Evolutionary conservation across 495 filamentous ascomycete genomes (phyloP).

Genomic region (Cetradonia linearis): DNA sequence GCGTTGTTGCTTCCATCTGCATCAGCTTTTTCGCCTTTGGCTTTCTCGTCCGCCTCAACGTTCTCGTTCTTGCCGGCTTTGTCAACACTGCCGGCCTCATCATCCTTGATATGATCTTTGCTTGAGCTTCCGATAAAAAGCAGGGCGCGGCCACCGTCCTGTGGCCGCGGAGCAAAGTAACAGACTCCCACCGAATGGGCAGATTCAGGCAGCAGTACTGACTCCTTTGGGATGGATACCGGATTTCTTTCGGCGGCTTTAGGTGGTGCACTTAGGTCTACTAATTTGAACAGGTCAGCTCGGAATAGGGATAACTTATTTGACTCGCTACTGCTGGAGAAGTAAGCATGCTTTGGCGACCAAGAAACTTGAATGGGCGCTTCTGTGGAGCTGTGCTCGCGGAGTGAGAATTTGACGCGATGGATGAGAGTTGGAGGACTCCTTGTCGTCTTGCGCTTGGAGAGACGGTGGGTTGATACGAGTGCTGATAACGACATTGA

Average conservation of each 20-base stretch:
- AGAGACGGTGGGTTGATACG: conserved; percentile 17
- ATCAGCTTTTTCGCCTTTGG: not conserved
- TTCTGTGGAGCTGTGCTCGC: not conserved
- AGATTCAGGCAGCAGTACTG: conserved; percentile 4
- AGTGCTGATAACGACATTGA: conserved; percentile 2
- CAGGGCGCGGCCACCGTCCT: not conserved
- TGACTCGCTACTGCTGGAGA: conserved; percentile 16
- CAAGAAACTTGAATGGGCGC: conserved; percentile 14
- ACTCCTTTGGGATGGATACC: conserved; percentile 2
- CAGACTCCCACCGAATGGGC: not conserved
- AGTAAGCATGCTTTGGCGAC: conserved; percentile 10
- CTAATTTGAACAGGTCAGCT: conserved; percentile 6
- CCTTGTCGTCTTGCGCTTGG: conserved; percentile 12
- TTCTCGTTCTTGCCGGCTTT: not conserved
- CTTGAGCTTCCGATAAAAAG: not conserved
- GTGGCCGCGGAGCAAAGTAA: not conserved
- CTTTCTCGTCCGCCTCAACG: not conserved
- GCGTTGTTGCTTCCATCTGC: not conserved
- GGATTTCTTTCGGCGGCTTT: not conserved
- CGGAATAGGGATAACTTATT: not conserved
- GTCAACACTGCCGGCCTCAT: not conserved
- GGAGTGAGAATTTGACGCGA: conserved; percentile 13
- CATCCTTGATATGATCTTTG: not conserved
- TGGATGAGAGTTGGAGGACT: conserved; percentile 15
- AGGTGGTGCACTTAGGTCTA: too few relatives aligned